phyloP scores from a whole-genome alignment of 306 rosid genomes.

The Vicia faba region DNA sequence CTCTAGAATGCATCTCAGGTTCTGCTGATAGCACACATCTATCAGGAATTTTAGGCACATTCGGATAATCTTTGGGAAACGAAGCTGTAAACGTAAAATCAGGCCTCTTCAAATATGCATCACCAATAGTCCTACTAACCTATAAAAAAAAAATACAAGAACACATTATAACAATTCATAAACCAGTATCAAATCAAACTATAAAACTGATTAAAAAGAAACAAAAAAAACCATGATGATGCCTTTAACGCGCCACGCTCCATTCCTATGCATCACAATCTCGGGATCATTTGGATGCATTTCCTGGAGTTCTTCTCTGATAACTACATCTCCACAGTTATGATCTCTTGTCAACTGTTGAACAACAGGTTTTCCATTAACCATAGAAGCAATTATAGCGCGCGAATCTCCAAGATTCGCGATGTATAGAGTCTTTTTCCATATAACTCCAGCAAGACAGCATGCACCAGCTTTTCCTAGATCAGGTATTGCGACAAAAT shows the following conservation, averaged over 20 bases:
- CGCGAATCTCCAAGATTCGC: conserved; percentile 88
- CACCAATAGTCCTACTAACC: conserved; percentile 13
- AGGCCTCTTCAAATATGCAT: conserved; percentile 12
- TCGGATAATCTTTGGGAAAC: not conserved
- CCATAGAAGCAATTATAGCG: conserved; percentile 70
- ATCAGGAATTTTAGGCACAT: not conserved
- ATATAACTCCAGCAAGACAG: conserved; percentile 77
- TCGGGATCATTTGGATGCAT: conserved; percentile 72
- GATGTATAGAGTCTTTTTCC: conserved; percentile 64
- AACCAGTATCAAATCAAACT: not conserved
- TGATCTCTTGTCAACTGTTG: conserved; percentile 78
- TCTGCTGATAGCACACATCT: not conserved
- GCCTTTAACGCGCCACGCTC: conserved; percentile 90
- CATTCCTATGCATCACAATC: conserved; percentile 67
- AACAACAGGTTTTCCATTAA: conserved; percentile 50
- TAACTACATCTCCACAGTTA: conserved; percentile 64
- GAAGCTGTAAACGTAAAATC: not conserved
- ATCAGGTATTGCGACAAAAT: conserved; percentile 50
- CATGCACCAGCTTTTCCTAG: conserved; percentile 81
- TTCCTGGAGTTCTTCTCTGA: conserved; percentile 67
- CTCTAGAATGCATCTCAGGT: not conserved
- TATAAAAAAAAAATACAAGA: not conserved
- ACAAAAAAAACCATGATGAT: conserved; percentile 65
- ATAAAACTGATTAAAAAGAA: not conserved
- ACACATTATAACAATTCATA: not conserved